phyloP scores from a whole-genome alignment of 164 flowering plant genomes.

The Dillenia turbinata region DNA sequence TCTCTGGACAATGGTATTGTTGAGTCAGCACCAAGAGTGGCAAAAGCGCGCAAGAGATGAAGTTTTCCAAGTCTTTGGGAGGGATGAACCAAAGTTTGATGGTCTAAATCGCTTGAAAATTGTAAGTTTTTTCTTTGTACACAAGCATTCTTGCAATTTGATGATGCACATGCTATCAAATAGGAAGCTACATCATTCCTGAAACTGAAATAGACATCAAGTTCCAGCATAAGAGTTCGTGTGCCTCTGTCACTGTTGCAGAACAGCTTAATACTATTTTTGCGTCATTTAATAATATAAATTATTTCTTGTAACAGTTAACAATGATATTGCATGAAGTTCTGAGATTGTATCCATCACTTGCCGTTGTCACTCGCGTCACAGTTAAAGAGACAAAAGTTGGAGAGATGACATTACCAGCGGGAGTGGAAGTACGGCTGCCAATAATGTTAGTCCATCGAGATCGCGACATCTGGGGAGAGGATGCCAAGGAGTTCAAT shows the following conservation, averaged over 20 bases:
- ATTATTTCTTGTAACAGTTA: conserved; percentile 23
- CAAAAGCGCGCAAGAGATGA: conserved; percentile 45
- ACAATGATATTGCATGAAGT: conserved; percentile 52
- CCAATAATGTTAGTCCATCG: conserved; percentile 26
- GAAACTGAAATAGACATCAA: too few species aligned
- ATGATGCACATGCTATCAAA: too few species aligned
- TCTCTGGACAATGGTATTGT: conserved; percentile 48
- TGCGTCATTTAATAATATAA: neutral
- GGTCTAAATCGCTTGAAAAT: conserved; percentile 38
- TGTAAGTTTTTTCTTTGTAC: conserved; percentile 24
- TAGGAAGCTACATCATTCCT: too few species aligned
- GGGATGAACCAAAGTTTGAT: conserved; percentile 26
- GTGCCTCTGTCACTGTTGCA: too few species aligned
- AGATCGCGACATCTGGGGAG: conserved; percentile 41
- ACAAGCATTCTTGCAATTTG: too few species aligned
- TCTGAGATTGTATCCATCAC: conserved; percentile 49
- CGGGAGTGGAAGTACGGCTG: conserved; percentile 19
- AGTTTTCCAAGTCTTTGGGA: conserved; percentile 34
- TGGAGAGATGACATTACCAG: conserved; percentile 26
- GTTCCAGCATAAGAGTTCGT: too few species aligned
- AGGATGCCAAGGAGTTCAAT: conserved; percentile 43
- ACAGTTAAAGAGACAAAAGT: conserved; percentile 21
- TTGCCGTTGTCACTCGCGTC: conserved; percentile 2
- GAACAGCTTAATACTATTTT: neutral
- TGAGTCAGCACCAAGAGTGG: conserved; percentile 33